A percentile compares a stretch with the other conserved stretches of the same genome.
phyloP scores from a whole-genome alignment of 371 early-diverging fungal genomes.

The Rhizopus delemar region DNA sequence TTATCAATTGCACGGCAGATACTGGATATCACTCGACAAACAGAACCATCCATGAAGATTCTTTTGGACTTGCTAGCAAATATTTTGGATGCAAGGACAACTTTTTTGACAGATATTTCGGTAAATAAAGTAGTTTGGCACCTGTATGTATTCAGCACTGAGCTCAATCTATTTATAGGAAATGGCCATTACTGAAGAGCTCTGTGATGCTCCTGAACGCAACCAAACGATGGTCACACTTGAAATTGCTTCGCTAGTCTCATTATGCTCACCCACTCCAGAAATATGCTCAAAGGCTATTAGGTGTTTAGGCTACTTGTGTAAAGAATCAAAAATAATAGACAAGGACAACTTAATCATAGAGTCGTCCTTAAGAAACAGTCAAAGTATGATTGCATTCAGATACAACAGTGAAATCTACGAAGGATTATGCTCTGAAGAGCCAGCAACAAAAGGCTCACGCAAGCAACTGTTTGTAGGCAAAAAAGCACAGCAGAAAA shows the following conservation, averaged over 20 bases:
- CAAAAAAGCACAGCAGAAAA: slow-evolving; percentile 74
- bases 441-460: slow-evolving; percentile 22
- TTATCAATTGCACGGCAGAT: slow-evolving; percentile 45
- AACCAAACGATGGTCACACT: slow-evolving; percentile 64
- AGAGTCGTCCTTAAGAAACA: slow-evolving; percentile 18
- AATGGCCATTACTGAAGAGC: slow-evolving; percentile 36
- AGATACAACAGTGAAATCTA: slow-evolving; percentile 71
- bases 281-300: slow-evolving; percentile 64
- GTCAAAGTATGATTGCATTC: slow-evolving; percentile 52
- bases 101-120: slow-evolving; percentile 47
- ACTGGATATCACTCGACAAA: slow-evolving; percentile 48
- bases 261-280: slow-evolving; percentile 70
- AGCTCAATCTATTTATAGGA: slow-evolving; percentile 25
- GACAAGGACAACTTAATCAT: slow-evolving; percentile 41
- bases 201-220: slow-evolving; percentile 58
- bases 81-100: slow-evolving; percentile 61
- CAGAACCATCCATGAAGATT: slow-evolving; percentile 48
- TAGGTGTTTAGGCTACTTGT: slow-evolving; percentile 55
- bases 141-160: too few relatives aligned
- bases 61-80: slow-evolving; percentile 65
- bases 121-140: slow-evolving; percentile 12
- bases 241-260: slow-evolving; percentile 74
- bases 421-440: slow-evolving; percentile 58
- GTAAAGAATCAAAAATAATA: slow-evolving; percentile 57
- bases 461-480: slow-evolving; percentile 53